A percentile compares a stretch with the other conserved stretches of the same genome.
Conservation (phyloP, 2,329 filamentous ascomycete genomes). For the Fusarium hostae region DNA sequence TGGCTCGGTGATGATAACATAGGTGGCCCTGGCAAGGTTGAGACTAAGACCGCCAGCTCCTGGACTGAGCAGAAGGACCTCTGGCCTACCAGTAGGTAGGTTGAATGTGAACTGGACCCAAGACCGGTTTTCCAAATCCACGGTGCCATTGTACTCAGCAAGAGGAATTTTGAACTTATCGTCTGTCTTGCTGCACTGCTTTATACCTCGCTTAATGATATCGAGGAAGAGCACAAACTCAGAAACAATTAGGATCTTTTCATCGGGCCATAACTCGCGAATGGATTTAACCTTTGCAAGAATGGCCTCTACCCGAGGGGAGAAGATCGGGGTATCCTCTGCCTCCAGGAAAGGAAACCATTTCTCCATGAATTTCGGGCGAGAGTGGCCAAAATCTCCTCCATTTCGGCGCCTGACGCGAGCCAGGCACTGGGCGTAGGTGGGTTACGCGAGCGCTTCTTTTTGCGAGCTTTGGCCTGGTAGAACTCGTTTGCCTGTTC, state of each 20-base stretch:
- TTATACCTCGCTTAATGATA: not conserved
- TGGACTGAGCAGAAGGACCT: not conserved
- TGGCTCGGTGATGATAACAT: not conserved
- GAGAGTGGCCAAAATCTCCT: not conserved
- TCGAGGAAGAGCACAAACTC: not conserved
- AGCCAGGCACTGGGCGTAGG: not conserved
- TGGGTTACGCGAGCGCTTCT: too few relatives aligned
- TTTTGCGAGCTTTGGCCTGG: too few relatives aligned
- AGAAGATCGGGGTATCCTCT: not conserved
- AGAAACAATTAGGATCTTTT: not conserved
- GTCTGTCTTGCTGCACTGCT: not conserved
- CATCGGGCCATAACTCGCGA: not conserved
- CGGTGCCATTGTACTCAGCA: not conserved
- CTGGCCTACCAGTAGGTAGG: not conserved
- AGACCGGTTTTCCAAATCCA: not conserved
- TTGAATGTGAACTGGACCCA: not conserved
- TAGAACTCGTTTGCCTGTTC: too few relatives aligned
- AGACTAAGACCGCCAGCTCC: not conserved
- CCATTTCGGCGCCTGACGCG: not conserved
- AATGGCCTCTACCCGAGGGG: not conserved
- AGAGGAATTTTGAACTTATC: not conserved
- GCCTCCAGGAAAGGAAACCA: not conserved
- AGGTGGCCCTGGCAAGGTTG: not conserved
- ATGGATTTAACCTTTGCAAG: not conserved
- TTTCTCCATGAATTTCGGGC: not conserved